These are phyloP conservation scores for Lepidium africanum DNA, from an alignment of 345 rosid genomes.

Conservation along the genomic window DNA sequence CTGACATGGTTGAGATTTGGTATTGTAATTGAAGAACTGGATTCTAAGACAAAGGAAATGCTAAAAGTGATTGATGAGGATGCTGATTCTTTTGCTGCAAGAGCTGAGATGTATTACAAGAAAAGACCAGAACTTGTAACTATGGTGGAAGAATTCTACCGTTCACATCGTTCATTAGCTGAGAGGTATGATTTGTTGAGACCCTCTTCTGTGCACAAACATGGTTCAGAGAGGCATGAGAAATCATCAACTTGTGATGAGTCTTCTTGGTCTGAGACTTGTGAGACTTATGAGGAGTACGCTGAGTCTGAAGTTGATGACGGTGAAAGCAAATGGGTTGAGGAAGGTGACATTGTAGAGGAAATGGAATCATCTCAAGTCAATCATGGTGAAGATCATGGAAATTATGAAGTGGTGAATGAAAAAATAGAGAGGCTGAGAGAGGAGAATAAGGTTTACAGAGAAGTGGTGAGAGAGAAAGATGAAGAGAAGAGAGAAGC, in stretches of 20 bases:
- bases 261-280: slow-evolving; percentile 26
- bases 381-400: not conserved
- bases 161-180: slow-evolving; percentile 23
- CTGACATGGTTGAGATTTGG: not conserved
- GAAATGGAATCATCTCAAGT: not conserved
- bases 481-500: slow-evolving; percentile 34
- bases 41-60: slow-evolving; percentile 22
- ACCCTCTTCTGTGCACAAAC: slow-evolving; percentile 22
- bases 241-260: slow-evolving; percentile 20
- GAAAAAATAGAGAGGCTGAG: slow-evolving; percentile 24
- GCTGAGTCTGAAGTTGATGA: slow-evolving; percentile 25
- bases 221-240: slow-evolving; percentile 18
- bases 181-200: slow-evolving; percentile 29
- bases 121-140: slow-evolving; percentile 29
- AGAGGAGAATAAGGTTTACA: slow-evolving; percentile 19
- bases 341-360: slow-evolving; percentile 6
- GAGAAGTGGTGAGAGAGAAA: slow-evolving; percentile 21
- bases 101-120: slow-evolving; percentile 36
- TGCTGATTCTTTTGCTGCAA: slow-evolving; percentile 25
- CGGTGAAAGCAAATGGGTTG: slow-evolving; percentile 20
- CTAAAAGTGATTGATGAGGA: slow-evolving; percentile 30
- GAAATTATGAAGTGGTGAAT: not conserved
- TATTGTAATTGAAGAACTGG: slow-evolving; percentile 19
- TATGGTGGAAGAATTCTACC: slow-evolving; percentile 28
- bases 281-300: slow-evolving; percentile 20